phyloP scores from a whole-genome alignment of 495 filamentous ascomycete species.

The Parmelia sp. region DNA sequence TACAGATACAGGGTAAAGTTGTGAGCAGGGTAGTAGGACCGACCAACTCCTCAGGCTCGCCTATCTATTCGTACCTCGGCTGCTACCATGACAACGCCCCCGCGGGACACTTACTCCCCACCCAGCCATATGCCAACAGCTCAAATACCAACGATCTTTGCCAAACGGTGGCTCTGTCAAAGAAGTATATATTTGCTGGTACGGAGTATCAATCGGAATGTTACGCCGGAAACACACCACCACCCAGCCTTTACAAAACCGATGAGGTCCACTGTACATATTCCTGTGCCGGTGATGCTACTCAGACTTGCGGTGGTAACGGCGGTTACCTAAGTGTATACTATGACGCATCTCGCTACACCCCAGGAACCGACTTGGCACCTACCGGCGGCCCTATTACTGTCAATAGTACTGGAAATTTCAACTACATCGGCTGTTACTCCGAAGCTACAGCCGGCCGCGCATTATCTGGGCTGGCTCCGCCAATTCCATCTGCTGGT shows the following conservation, averaged over 20 bases:
- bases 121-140: background rate
- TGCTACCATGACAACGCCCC: constrained; percentile 34
- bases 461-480: background rate
- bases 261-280: background rate
- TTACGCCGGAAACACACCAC: background rate
- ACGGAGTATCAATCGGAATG: background rate
- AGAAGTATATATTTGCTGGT: background rate
- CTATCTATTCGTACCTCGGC: constrained; percentile 31
- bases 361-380: background rate
- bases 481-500: background rate
- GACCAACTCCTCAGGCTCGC: constrained; percentile 22
- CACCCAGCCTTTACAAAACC: background rate
- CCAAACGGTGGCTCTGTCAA: background rate
- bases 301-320: background rate
- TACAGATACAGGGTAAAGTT: constrained; percentile 32
- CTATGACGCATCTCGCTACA: background rate
- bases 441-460: background rate
- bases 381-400: background rate
- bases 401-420: background rate
- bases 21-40: constrained; percentile 30
- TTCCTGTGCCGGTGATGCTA: background rate
- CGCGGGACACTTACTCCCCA: background rate
- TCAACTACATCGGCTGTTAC: background rate
- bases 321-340: background rate
- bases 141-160: constrained; percentile 1